Base-by-base conservation (phyloP, 352 stramenopile species). In the Pythium sukuiense region DNA sequence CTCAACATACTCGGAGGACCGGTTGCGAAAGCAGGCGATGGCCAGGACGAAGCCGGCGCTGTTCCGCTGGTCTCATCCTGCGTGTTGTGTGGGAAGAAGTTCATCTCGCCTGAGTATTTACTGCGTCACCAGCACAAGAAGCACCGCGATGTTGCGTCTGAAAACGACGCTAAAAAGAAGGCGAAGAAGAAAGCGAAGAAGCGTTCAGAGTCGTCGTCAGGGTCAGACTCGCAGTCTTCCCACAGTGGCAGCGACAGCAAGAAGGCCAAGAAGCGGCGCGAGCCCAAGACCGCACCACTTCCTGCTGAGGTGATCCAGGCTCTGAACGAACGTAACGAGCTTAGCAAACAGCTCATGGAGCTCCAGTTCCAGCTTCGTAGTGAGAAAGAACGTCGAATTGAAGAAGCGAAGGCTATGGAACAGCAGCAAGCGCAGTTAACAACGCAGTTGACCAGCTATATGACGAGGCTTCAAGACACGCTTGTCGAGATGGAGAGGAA, bases 51-150 rank as follows among this genome's bases (percentile, higher is more conserved):
- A 61, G 83, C 77, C 52, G 75, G 67, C 11, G 66, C 73, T 2
- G 63, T 61, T 7, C 56, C 60, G 7, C 18, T 69, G 20, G 58
- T 69, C 5, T 72, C 63, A 3, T 53, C 72, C 8, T 93, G 86
- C 48, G 79, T 92, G 0, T 45, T 95, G 13, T 95, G 86, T 64
- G 72, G 76, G 18, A 95, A 95, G 64, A 80, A 77, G 26, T 95
- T 95, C 58, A 55, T 95, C 2, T 89, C 83, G 27, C 70, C 80
- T 0, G 78, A 89, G 53, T 95, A 91, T 59, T 70, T 95, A 24
- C 52, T 92, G 3, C 83, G 76, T 7, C 84, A 95, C 50, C 83
- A 95, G 35, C 67, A 83, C 37, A 74, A 76, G 52, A 87, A 88
- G 18, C 86, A 93, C 37, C 20, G 59, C 16, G 37, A 73, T 66